Conservation (phyloP, 768 basidiomycete species). For the Fibroporia radiculosa region DNA sequence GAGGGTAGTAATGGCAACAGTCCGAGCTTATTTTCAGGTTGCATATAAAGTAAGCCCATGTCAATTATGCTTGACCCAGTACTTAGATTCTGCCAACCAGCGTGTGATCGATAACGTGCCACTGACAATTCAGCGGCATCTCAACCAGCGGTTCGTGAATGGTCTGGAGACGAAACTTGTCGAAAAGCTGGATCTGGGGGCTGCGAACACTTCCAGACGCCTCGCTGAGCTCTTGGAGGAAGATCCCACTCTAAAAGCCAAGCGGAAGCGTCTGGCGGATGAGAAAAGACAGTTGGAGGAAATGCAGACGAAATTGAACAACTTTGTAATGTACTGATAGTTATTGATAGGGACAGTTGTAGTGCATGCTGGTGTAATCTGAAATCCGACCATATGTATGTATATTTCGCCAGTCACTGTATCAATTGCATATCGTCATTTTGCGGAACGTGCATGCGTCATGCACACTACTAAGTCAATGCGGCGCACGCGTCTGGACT, state of each 20-base stretch:
- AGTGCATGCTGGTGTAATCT: neutral
- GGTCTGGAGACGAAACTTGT: slow-evolving; percentile 28
- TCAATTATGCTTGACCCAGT: no score
- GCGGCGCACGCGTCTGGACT: no score
- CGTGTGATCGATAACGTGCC: slow-evolving; percentile 52
- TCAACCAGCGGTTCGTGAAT: slow-evolving; percentile 26
- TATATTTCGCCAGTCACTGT: neutral
- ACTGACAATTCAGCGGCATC: slow-evolving; percentile 43
- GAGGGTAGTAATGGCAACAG: slow-evolving; percentile 60
- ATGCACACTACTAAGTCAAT: neutral
- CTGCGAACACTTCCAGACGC: slow-evolving; percentile 25
- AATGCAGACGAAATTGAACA: slow-evolving; percentile 31
- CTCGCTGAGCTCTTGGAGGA: slow-evolving; percentile 39
- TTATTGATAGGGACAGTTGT: neutral
- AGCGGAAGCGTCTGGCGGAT: slow-evolving; percentile 27
- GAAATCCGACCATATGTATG: neutral
- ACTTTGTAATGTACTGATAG: slow-evolving; percentile 13
- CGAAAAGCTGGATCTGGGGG: slow-evolving; percentile 29
- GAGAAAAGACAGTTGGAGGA: slow-evolving; percentile 30
- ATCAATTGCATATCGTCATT: neutral
- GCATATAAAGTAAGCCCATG: slow-evolving; percentile 36
- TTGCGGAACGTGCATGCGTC: neutral
- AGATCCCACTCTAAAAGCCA: slow-evolving; percentile 30
- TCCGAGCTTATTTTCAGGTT: slow-evolving; percentile 60
- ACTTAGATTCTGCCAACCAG: slow-evolving; percentile 16